Evolutionary conservation across 345 rosid genomes (phyloP).

Genomic region (Geranium brycei): DNA sequence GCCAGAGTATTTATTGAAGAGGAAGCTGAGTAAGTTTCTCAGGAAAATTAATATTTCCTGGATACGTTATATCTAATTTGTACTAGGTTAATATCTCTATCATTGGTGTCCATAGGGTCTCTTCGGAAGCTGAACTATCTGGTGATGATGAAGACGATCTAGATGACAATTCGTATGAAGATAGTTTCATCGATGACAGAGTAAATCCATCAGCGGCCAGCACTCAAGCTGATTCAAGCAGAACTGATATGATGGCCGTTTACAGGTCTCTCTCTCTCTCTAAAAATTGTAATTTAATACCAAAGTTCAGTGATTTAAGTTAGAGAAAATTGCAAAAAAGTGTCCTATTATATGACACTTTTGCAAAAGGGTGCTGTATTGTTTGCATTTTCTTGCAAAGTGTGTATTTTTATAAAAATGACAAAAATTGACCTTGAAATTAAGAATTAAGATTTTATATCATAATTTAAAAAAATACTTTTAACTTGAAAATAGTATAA

Average conservation of each 20-base stretch:
- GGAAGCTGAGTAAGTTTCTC: conserved; percentile 72
- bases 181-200: conserved; percentile 80
- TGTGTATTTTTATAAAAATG: too few species aligned
- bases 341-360: too few species aligned
- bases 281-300: too few species aligned
- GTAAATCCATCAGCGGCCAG: conserved; percentile 39
- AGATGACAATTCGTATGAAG: conserved; percentile 42
- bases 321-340: too few species aligned
- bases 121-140: conserved; percentile 60
- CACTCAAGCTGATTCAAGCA: conserved; percentile 42
- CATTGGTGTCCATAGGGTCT: conserved; percentile 35
- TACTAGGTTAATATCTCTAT: conserved; percentile 5
- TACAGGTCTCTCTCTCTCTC: conserved; percentile 50
- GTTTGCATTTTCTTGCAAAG: too few species aligned
- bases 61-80: neutral
- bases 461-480: too few species aligned
- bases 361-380: too few species aligned
- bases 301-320: too few species aligned
- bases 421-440: neutral
- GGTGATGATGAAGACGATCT: conserved; percentile 46
- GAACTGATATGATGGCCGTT: conserved; percentile 76
- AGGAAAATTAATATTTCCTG: neutral
- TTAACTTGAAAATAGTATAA: too few species aligned
- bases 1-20: conserved; percentile 52
- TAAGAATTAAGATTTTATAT: too few species aligned